phyloP scores from a whole-genome alignment of 1,139 yeast species.

The Blastobotrys elegans region DNA sequence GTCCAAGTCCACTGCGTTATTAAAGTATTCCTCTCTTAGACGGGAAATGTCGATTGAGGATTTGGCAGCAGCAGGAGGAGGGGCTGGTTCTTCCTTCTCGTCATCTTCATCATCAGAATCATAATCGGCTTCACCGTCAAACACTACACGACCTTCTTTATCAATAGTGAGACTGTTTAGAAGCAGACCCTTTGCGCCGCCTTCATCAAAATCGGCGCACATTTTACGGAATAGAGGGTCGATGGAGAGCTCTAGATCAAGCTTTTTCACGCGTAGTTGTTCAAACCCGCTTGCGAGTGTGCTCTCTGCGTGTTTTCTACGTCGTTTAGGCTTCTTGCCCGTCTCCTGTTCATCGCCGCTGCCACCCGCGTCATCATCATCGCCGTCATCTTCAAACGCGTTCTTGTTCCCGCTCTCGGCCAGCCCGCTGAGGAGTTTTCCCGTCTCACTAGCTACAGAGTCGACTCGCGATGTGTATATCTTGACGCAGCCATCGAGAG shows the following conservation, averaged over 20 bases:
- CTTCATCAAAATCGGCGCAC: slow-evolving; percentile 89
- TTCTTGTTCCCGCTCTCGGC: slow-evolving; percentile 34
- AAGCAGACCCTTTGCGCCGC: slow-evolving; percentile 83
- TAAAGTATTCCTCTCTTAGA: slow-evolving; percentile 22
- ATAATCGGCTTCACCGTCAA: slow-evolving; percentile 42
- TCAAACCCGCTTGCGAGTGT: slow-evolving; percentile 54
- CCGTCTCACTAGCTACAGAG: slow-evolving; percentile 87
- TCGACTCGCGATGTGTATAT: slow-evolving; percentile 84
- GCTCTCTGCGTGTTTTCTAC: slow-evolving; percentile 35
- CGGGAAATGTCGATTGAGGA: slow-evolving; percentile 17
- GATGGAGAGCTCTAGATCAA: slow-evolving; percentile 72
- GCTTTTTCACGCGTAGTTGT: slow-evolving; percentile 56
- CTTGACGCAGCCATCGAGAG: slow-evolving; percentile 81
- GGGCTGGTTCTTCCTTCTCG: slow-evolving; percentile 24
- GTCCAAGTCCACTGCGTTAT: slow-evolving; percentile 34
- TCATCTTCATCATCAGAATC: slow-evolving; percentile 23
- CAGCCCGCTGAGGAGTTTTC: slow-evolving; percentile 74
- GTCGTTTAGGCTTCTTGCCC: slow-evolving; percentile 25
- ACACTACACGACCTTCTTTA: slow-evolving; percentile 54
- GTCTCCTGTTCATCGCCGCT: slow-evolving; percentile 29
- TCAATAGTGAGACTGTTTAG: slow-evolving; percentile 65
- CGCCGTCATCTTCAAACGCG: slow-evolving; percentile 27
- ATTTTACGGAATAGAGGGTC: slow-evolving; percentile 90
- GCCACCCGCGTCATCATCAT: slow-evolving; percentile 32
- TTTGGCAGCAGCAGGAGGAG: slow-evolving; percentile 37